Percentiles rank a stretch among this genome's conserved stretches.
Evolutionary conservation across 2,329 filamentous ascomycete genomes (phyloP).

Genomic region (Daldinia sp.): DNA sequence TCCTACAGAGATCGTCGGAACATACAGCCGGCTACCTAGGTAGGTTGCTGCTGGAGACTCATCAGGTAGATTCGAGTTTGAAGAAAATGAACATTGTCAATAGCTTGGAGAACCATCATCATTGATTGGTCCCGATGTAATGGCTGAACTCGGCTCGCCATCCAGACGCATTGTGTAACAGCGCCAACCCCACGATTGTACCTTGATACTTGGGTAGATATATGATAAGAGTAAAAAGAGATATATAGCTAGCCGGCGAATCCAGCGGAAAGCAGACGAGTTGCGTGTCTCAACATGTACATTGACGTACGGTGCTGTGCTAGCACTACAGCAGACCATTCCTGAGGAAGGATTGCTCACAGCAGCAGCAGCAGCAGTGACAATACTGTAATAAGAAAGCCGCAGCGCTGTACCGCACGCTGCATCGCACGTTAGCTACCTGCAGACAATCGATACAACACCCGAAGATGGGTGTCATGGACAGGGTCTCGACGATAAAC

Average conservation of each 20-base stretch:
- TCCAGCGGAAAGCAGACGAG: conserved; percentile 15
- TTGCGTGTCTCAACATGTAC: conserved; percentile 20
- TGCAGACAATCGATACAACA: conserved; percentile 30
- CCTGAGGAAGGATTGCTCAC: conserved; percentile 1
- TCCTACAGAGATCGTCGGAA: conserved; percentile 5
- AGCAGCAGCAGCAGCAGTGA: conserved; percentile 14
- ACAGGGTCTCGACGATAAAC: conserved; percentile 30
- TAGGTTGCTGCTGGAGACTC: conserved; percentile 11
- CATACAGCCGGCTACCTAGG: background rate
- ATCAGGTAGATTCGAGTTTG: conserved; percentile 15
- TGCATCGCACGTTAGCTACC: conserved; percentile 20
- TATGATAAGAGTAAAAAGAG: conserved; percentile 20
- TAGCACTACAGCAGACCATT: conserved; percentile 2
- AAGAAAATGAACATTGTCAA: conserved; percentile 30
- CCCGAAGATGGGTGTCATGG: conserved; percentile 38
- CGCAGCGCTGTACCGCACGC: conserved; percentile 20
- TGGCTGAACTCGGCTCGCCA: conserved; percentile 35
- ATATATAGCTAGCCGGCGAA: conserved; percentile 5
- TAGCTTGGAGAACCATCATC: conserved; percentile 10
- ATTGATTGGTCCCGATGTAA: conserved; percentile 39
- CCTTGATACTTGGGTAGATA: conserved; percentile 28
- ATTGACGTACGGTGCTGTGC: conserved; percentile 15
- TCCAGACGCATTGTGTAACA: conserved; percentile 30
- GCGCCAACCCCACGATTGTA: conserved; percentile 23
- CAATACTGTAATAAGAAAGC: conserved; percentile 20